A percentile compares a stretch with the other conserved stretches of the same genome.
phyloP scores from a whole-genome alignment of 306 rosid species.

The Acmispon strigosus region DNA sequence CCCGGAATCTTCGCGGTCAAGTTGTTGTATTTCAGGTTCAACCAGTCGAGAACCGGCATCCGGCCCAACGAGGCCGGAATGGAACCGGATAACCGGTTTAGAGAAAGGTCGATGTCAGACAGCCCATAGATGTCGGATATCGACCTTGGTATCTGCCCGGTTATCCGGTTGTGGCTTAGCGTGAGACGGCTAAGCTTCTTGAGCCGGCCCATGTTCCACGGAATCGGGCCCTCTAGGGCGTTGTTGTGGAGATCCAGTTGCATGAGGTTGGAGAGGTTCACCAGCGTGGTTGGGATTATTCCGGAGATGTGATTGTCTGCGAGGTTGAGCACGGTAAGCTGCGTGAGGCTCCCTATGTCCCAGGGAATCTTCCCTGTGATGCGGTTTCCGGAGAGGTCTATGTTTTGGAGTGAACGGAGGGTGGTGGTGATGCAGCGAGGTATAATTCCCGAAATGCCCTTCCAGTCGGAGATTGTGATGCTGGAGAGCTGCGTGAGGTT shows the following conservation, averaged over 20 bases:
- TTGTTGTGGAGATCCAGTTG: slow-evolving; percentile 83
- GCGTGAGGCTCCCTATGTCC: slow-evolving; percentile 48
- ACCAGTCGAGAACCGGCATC: slow-evolving; percentile 60
- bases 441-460: slow-evolving; percentile 67
- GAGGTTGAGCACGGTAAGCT: slow-evolving; percentile 53
- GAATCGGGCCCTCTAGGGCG: slow-evolving; percentile 47
- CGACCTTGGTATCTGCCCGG: slow-evolving; percentile 49
- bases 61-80: slow-evolving; percentile 47
- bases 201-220: slow-evolving; percentile 39
- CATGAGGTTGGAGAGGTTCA: slow-evolving; percentile 42
- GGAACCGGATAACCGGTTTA: slow-evolving; percentile 55
- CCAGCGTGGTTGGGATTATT: slow-evolving; percentile 39
- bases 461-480: slow-evolving; percentile 72
- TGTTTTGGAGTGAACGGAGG: slow-evolving; percentile 44
- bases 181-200: slow-evolving; percentile 51
- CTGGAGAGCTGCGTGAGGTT: slow-evolving; percentile 57
- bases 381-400: slow-evolving; percentile 66
- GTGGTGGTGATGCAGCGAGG: slow-evolving; percentile 49
- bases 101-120: slow-evolving; percentile 67
- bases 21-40: slow-evolving; percentile 60
- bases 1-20: slow-evolving; percentile 51
- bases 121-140: slow-evolving; percentile 48
- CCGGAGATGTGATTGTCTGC: slow-evolving; percentile 81
- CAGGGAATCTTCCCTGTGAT: slow-evolving; percentile 49
- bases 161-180: slow-evolving; percentile 49